Percentiles rank a stretch among this genome's conserved stretches.
Conservation (phyloP, 495 filamentous ascomycete species). For the Penicillium dipodomyicola region DNA sequence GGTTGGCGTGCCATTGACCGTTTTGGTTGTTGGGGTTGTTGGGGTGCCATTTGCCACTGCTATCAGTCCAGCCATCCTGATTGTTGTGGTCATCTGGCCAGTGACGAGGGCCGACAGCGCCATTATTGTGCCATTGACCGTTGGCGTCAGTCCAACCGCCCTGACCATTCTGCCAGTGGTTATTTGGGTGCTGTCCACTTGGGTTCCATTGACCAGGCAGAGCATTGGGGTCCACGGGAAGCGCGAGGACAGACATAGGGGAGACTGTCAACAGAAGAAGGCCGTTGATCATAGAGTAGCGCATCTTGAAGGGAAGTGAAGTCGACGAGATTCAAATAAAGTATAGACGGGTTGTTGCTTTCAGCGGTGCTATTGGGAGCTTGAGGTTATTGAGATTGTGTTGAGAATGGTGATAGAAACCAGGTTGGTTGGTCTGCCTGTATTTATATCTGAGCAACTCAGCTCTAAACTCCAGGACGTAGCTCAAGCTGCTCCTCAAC, state of each 20-base stretch:
- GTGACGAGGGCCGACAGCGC: no score
- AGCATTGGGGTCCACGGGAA: slow-evolving; percentile 27
- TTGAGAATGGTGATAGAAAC: slow-evolving; percentile 18
- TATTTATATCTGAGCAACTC: slow-evolving; percentile 27
- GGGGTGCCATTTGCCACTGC: slow-evolving; percentile 11
- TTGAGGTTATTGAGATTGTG: slow-evolving; percentile 11
- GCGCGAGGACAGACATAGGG: slow-evolving; percentile 24
- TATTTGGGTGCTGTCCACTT: slow-evolving; percentile 26
- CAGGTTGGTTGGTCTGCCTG: slow-evolving; percentile 2
- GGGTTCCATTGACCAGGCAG: slow-evolving; percentile 26
- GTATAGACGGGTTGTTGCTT: neutral
- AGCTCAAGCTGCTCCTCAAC: slow-evolving; percentile 12
- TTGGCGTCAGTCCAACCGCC: neutral
- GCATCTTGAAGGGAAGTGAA: slow-evolving; percentile 19
- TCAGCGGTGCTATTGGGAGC: neutral
- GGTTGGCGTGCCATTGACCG: slow-evolving; percentile 14
- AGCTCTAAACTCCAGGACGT: neutral
- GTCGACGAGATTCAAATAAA: neutral
- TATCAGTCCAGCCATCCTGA: slow-evolving; percentile 17
- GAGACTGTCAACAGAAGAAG: slow-evolving; percentile 28
- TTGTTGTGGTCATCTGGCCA: no score
- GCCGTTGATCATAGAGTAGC: slow-evolving; percentile 25
- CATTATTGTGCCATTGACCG: slow-evolving; percentile 5
- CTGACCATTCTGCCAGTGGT: slow-evolving; percentile 18
- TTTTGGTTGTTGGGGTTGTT: slow-evolving; percentile 14